These are phyloP conservation scores for Backusella liffmaniae DNA, from an alignment of 192 early-diverging fungal genomes.

Conservation along the genomic window DNA sequence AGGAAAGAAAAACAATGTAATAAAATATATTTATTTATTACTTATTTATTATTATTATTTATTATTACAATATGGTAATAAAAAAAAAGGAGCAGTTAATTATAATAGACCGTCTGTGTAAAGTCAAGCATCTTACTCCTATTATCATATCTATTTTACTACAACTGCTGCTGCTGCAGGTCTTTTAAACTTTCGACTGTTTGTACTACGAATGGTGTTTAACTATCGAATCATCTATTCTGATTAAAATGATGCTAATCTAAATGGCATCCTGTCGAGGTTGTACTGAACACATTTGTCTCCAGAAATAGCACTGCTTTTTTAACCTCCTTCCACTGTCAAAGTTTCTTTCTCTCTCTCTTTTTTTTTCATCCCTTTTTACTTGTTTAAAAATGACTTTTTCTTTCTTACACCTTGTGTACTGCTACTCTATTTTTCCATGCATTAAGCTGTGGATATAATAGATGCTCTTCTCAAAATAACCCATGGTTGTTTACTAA, in stretches of 20 bases:
- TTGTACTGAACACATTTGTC: not conserved
- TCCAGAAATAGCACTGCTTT: not conserved
- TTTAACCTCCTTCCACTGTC: not conserved
- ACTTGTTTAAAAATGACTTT: too few species aligned
- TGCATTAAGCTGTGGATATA: too few species aligned
- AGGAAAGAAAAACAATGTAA: conserved; percentile 2
- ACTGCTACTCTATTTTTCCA: too few species aligned
- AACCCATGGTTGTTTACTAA: not conserved
- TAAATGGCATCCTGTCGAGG: not conserved
- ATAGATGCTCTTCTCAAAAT: not conserved
- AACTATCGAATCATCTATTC: not conserved
- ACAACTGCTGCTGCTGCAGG: not conserved
- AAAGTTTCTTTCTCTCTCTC: not conserved
- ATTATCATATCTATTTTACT: not conserved
- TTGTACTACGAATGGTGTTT: not conserved
- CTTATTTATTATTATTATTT: not conserved
- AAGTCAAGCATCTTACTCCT: not conserved
- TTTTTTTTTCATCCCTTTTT: not conserved
- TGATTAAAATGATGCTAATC: conserved; percentile 10
- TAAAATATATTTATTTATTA: not conserved
- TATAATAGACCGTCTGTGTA: conserved; percentile 5
- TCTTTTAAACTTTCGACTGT: not conserved
- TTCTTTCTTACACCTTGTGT: too few species aligned
- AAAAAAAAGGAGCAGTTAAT: not conserved
- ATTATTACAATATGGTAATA: not conserved